Base-by-base conservation (phyloP, 345 rosid species). In the Acer saccharum region DNA sequence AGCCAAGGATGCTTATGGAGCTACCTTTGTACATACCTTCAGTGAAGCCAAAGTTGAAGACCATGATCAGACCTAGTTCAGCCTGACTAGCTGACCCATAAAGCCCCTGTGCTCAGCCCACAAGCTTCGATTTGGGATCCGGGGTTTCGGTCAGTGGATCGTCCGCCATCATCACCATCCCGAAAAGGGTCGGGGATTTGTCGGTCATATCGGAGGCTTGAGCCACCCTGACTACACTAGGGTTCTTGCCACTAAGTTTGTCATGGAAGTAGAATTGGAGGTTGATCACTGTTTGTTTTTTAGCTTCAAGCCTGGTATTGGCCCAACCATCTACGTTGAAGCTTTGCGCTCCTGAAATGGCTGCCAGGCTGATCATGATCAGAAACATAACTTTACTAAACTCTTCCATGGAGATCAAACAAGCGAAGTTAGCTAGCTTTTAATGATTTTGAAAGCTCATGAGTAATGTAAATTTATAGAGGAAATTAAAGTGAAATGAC, bases 221-320 rank as follows among this genome's bases (percentile, higher is more conserved):
- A 58, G 93, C 92, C 44, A 90, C 89, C 48, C 81, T 81, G 2
- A 89, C 83, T 6, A 91, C 89, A 57, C 80, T 88, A 0, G 93
- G 91, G 81, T 83, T 81, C 62, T 78, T 78, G 10, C 98, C 96
- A 44, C 90, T 87, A 44, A 87, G 72, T 0, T 83, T 89, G 72
- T 90, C 93, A n/a, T 93, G 98, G 84, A 89, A 90, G 80, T 87
- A 89, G 86, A 90, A 91, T 4, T 84, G 91, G 73, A 93, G 90
- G 58, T 84, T 84, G 0, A 90, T 93, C 2, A 79, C 84, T n/a
- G 78, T 86, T 44, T 85, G 83, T 41, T 89, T 81, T 3, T 65
- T 52, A 21, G 80, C 6, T 21, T 81, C 78, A 0, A 81, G 68
- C 67, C 48, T 86, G 2, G 27, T 20, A 17, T 76, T 71, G 32